Base-by-base conservation (phyloP, 2,329 filamentous ascomycete species). In the Colletotrichum phormii region DNA sequence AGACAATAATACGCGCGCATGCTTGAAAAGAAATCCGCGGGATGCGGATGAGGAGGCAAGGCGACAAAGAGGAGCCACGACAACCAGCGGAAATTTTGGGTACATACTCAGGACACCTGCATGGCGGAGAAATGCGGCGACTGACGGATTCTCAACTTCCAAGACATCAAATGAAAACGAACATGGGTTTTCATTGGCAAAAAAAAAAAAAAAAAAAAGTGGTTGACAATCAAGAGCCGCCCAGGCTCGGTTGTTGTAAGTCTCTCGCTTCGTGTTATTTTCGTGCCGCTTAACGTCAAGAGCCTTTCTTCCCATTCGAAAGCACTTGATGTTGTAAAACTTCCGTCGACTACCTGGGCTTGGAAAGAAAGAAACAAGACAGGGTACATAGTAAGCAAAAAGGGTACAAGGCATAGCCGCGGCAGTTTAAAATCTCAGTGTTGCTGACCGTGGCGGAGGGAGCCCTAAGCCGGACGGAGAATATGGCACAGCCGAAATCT, bases 1-100 rank as follows among this genome's bases (percentile, higher is more conserved):
- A 72, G 70, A 42, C 53, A 22, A 49, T 8, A 64, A 15, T 29
- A 49, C 42, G 51, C 65, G 46, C 70, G 70, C 70, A 69, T 31
- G 59, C 46, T 5, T 12, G 46, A 35, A 15, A 35, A 35, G 33
- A 46, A 24, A 24, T n/a, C 12, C 1, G 29, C 31, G 35, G 31
- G 7, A 13, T n/a, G 15, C 7, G 15, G 13, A 31, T 13, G 33
- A 13, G 8, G 31, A 55, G 5, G 22, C 9, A 24, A n/a, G 46
- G 22, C 7, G 15, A 15, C 18, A 29, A 46, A 35, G 51, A 46
- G 31, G 46, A n/a, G 37, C 33, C n/a, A 37, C 22, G 8, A 31
- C 11, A 22, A 8, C 29, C 60, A 42, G 15, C 22, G 51, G 33
- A 15, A 64, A 42, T 12, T 29, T 55, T 42, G 33, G 51, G 37